These are phyloP conservation scores for Stephania yunnanensis DNA, from an alignment of 164 flowering plant species.

Conservation along the genomic window DNA sequence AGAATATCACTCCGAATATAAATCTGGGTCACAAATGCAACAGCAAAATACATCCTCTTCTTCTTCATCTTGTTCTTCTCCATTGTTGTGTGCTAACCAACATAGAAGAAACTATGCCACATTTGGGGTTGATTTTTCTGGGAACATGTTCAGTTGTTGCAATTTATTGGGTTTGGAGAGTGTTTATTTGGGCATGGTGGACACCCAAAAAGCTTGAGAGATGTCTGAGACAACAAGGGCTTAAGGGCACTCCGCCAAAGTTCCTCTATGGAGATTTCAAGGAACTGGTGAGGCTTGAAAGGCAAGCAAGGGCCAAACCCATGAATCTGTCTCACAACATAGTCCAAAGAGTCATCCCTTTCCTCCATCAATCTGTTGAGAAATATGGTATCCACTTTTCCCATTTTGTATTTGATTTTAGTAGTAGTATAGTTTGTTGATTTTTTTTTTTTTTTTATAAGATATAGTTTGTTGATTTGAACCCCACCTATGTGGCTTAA, in stretches of 20 bases:
- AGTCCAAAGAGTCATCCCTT: slow-evolving; percentile 17
- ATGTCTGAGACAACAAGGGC: slow-evolving; percentile 23
- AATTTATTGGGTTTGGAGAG: background rate
- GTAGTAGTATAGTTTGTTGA: no score
- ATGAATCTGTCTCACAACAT: slow-evolving; percentile 15
- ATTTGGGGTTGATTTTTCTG: background rate
- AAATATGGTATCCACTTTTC: background rate
- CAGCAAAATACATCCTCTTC: no score
- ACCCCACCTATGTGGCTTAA: no score
- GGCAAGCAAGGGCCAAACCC: slow-evolving; percentile 16
- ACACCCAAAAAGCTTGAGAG: slow-evolving; percentile 8
- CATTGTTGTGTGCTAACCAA: no score
- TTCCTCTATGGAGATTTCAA: slow-evolving; percentile 12
- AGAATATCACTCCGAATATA: no score
- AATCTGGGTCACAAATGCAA: no score
- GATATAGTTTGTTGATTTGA: background rate
- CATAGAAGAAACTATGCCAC: background rate
- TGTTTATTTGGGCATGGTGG: background rate
- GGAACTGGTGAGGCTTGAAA: background rate
- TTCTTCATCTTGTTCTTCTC: no score
- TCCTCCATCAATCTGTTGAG: slow-evolving; percentile 4
- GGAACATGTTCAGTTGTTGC: background rate
- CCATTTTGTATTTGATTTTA: background rate
- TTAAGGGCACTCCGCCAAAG: slow-evolving; percentile 21
- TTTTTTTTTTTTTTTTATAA: no score